Base-by-base conservation (phyloP, 352 stramenopile species). In the Globisporangium irregulare region DNA sequence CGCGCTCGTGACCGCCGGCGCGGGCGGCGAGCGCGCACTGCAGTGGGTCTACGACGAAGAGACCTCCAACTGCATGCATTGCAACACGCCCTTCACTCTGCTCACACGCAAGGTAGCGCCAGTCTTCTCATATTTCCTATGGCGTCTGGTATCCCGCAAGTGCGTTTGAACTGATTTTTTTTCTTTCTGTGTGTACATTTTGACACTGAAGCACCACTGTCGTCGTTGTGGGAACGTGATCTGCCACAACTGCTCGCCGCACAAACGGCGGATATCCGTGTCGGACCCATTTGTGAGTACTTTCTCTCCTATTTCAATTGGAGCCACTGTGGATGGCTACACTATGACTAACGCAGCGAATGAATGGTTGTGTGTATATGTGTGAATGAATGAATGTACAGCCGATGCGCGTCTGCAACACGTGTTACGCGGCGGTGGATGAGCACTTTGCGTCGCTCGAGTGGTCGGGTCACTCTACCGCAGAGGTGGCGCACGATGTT, bases 21-120 rank as follows among this genome's bases (percentile, higher is more conserved):
- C 24, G 18, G 64, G 59, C n/a, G 76, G 76, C n/a, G 86, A 92
- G 61, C 82, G 86, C 22, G 64, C 80, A 27, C 72, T 95, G 38
- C 81, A 92, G 64, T 95, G 87, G 87, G 84, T 95, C 43, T 90
- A 89, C 69, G 87, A 95, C 69, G 86, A 95, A 58, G 85, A 95
- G 64, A 92, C 85, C 4, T 77, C 75, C 63, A 93, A 95, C 70
- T 95, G 87, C 69, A 95, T 95, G 87, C 86, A 91, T 69, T 95
- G 87, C 78, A 93, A 95, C 66, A 91, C 85, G 60, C 78, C 78
- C 9, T 95, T 95, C 74, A 92, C 87, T 20, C 68, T 95, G 48
- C 73, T 95, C 56, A 93, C 86, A 38, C 80, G 87, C 58, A 95
- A 95, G 82, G 87, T 94, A 56, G 20, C 25, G 58, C 24, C 34